Percentiles rank a stretch among this genome's conserved stretches.
These are phyloP conservation scores for Bruguiera hainesii DNA, from an alignment of 441 rosid species.

Conservation along the genomic window DNA sequence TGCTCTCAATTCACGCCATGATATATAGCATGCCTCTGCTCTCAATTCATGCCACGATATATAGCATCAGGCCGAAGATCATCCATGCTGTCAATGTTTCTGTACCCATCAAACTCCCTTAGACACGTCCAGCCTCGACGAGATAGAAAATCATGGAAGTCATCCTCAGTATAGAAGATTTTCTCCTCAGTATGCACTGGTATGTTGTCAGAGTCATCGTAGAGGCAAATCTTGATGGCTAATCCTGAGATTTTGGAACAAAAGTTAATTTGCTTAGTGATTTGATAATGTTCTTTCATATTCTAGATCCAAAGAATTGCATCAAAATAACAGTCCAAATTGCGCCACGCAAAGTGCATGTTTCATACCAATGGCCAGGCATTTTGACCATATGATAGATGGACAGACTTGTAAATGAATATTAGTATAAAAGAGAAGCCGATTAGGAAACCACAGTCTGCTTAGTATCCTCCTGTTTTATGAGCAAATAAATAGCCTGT, in stretches of 20 bases:
- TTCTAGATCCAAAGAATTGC: not conserved
- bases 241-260: conserved; percentile 48
- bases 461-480: too few relatives aligned
- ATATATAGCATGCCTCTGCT: conserved; percentile 43
- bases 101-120: conserved; percentile 77
- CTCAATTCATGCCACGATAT: conserved; percentile 66
- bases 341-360: not conserved
- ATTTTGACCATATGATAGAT: too few relatives aligned
- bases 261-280: not conserved
- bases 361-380: not conserved
- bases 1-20: conserved; percentile 53
- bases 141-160: conserved; percentile 71
- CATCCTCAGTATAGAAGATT: conserved; percentile 79
- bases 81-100: conserved; percentile 82
- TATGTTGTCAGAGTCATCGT: conserved; percentile 74
- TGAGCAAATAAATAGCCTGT: too few relatives aligned
- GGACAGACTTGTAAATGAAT: too few relatives aligned
- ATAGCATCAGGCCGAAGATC: conserved; percentile 77
- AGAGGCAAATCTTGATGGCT: conserved; percentile 70
- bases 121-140: conserved; percentile 79
- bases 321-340: not conserved
- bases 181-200: conserved; percentile 87
- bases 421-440: too few relatives aligned
- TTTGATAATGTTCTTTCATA: not conserved
- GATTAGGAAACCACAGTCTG: too few relatives aligned